Conservation (phyloP, 805 yeast genomes). For the Blastobotrys mokoenaii region DNA sequence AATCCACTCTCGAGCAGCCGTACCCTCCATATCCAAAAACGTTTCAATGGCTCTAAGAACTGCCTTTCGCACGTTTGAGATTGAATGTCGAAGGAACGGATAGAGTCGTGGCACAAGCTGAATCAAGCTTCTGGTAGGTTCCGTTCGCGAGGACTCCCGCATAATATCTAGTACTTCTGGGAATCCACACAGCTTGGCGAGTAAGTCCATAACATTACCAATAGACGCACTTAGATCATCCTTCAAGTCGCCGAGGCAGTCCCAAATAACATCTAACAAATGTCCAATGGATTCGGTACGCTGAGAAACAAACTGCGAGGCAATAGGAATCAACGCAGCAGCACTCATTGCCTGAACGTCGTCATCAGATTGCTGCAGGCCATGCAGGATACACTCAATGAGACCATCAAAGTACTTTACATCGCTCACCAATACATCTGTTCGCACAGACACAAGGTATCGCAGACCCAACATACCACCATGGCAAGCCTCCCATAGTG, state of each 20-base stretch:
- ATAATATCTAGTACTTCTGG: conserved; percentile 66
- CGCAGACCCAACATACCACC: conserved; percentile 94
- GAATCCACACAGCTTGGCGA: conserved; percentile 80
- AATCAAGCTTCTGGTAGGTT: conserved; percentile 51
- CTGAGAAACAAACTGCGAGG: conserved; percentile 71
- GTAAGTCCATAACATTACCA: conserved; percentile 90
- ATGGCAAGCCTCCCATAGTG: conserved; percentile 96
- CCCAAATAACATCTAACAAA: conserved; percentile 74
- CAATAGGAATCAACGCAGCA: conserved; percentile 82
- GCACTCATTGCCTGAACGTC: conserved; percentile 98
- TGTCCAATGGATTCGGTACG: conserved; percentile 40
- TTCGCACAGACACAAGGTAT: conserved; percentile 83
- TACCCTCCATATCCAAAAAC: conserved; percentile 46
- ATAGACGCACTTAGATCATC: conserved; percentile 94
- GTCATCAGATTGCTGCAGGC: conserved; percentile 72
- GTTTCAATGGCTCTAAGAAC: conserved; percentile 75
- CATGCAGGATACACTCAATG: conserved; percentile 78
- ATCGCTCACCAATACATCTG: conserved; percentile 59
- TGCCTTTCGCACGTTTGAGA: conserved; percentile 81
- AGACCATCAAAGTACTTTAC: conserved; percentile 59
- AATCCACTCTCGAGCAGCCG: conserved; percentile 56
- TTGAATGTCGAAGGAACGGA: conserved; percentile 91
- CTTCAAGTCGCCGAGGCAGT: conserved; percentile 68
- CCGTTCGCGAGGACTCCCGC: conserved; percentile 48
- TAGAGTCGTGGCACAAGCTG: conserved; percentile 80